Percentiles rank a stretch among this genome's conserved stretches.
Evolutionary conservation across 1,139 yeast species (phyloP).

Genomic region (Pichia sp.): DNA sequence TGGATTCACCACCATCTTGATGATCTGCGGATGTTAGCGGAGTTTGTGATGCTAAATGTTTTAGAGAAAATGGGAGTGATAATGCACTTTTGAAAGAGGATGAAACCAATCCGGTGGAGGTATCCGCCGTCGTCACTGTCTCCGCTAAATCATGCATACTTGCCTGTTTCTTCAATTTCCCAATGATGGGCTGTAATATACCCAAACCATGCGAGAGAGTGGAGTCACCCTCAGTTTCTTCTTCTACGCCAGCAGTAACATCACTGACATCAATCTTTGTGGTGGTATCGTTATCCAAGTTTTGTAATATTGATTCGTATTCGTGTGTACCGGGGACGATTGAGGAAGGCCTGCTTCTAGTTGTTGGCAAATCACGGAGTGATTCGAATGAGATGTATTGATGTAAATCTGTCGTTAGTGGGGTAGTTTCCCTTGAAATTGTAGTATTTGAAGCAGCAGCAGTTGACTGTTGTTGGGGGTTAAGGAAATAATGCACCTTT

Average conservation of each 20-base stretch:
- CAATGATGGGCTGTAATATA: constrained; percentile 9
- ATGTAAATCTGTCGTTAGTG: constrained; percentile 5
- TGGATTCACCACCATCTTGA: no score
- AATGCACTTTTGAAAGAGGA: constrained; percentile 9
- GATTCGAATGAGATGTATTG: constrained; percentile 35
- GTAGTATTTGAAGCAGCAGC: not conserved
- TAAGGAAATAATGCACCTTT: constrained; percentile 1
- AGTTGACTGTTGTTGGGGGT: not conserved
- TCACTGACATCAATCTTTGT: no score
- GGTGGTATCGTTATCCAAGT: not conserved
- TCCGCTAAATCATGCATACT: constrained; percentile 3
- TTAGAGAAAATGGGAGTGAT: constrained; percentile 8
- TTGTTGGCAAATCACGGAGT: constrained; percentile 23
- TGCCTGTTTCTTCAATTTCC: constrained; percentile 6
- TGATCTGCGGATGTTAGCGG: no score
- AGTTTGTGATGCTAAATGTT: no score
- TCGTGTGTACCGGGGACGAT: constrained; percentile 8
- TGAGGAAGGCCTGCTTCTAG: constrained; percentile 15
- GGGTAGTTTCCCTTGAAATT: constrained; percentile 10
- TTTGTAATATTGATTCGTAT: constrained; percentile 2
- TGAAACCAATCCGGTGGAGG: no score
- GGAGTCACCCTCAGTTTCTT: not conserved
- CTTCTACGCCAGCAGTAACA: no score
- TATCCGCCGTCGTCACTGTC: no score
- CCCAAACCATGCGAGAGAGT: constrained; percentile 7